Base-by-base conservation (phyloP, 192 early-diverging fungal genomes). In the Backusella westeae region DNA sequence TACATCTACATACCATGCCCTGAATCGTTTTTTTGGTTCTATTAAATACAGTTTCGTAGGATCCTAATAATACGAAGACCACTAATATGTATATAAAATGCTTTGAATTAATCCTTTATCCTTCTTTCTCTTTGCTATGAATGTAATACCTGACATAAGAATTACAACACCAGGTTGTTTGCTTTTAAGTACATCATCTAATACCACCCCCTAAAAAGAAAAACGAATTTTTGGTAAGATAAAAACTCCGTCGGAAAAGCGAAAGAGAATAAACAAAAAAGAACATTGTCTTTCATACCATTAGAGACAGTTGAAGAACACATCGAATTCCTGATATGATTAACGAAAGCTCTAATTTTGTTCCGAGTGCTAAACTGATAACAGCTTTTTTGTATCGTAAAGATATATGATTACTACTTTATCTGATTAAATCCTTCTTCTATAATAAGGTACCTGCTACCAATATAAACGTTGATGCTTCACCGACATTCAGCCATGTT, bases 261-360 rank as follows among this genome's bases (percentile, higher is more conserved):
- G 32, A 32, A 32, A 67, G 29, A 67, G 29, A 6, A 23, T 46
- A 29, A 19, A 14, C 10, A 19, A 34, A 19, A 32, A 41, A 73
- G 6, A 68, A 34, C 23, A 17, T 53, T 34, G 14, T 34, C 6
- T 32, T 36, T 26, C 29, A 71, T 85, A 91, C 91, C 85, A 97
- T 90, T 23, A 93, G 68, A 2, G 91, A 90, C 41, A 97, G 84
- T 75, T 97, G 95, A 21, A 92, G 84, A 32, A 95, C 78, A 76
- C 92, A 94, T 23, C 94, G 89, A 67, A 90, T 69, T 0, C 93
- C 85, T 6, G 92, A 85, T 6, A 96, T 81, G 14, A 93, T 80
- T 9, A 97, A 77, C 2, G 88, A 89, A n/a, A 66, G 79, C 77
- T 89, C 89, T 6, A 97, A 75, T 2, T 89, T 87, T 23, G 95